Base-by-base conservation (phyloP, 768 basidiomycete genomes). In the Podaxis sp. region DNA sequence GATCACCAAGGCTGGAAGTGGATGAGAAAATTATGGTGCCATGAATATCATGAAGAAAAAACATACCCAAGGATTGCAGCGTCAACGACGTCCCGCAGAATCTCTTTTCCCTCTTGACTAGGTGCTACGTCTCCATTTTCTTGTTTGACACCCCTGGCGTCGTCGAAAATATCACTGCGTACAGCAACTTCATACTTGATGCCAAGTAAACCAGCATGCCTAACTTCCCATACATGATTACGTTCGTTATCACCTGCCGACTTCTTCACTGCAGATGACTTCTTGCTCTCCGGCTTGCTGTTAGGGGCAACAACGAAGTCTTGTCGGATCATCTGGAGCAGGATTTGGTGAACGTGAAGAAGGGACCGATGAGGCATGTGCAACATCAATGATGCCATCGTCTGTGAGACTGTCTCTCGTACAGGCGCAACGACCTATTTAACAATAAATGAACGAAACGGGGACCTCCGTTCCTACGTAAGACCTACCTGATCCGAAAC, bases 171-270 rank as follows among this genome's bases (percentile, higher is more conserved):
- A 72, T 97, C 95, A 59, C 82, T 86, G 66, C 95, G 80, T 17
- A 99, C 97, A 13, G 96, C 97, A 40, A 99, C 95, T 73, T 98
- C 93, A 73, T 99, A 99, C 79, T 98, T 98, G 73, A 99, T 87
- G 1, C 97, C 97, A 8, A 99, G 83, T 63, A 99, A 77, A 30
- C 97, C 97, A n/a, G 97, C 96, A 78, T 99, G 97, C 59, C 96
- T 84, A 55, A 99, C 90, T 75, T 99, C 94, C 97, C 97, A 99
- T 6, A 95, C 84, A 74, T 96, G 93, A 59, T 76, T 77, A 67
- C 78, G 73, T 64, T 85, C 79, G 66, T 73, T 62, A 26, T 79
- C 77, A 33, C 65, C 24, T 30, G 59, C 8, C 13, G 24, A 24
- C 36, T 57, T 65, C 33, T 58, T 63, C 24, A 19, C 44, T 15